phyloP scores from a whole-genome alignment of 2,329 filamentous ascomycete species.

The Myriosclerotinia curreyana region DNA sequence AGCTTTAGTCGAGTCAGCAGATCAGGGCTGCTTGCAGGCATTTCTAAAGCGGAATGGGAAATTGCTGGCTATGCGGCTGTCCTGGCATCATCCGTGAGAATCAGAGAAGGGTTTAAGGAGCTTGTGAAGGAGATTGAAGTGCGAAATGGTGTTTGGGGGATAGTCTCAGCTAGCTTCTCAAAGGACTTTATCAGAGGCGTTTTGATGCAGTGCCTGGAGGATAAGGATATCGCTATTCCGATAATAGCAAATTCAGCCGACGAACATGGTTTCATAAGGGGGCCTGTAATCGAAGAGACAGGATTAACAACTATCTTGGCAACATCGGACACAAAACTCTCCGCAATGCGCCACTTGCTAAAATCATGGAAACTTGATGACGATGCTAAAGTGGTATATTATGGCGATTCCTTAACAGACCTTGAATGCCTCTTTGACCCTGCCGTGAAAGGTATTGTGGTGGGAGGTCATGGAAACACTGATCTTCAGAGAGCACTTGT shows the following conservation, averaged over 20 bases:
- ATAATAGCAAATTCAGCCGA: conserved; percentile 30
- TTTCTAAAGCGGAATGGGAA: conserved; percentile 26
- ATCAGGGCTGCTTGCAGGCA: conserved; percentile 33
- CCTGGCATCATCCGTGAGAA: conserved; percentile 23
- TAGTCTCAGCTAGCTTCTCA: conserved; percentile 35
- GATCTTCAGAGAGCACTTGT: conserved; percentile 25
- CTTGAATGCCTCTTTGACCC: conserved; percentile 35
- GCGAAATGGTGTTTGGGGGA: conserved; percentile 26
- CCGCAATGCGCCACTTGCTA: conserved; percentile 28
- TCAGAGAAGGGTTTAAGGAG: conserved; percentile 29
- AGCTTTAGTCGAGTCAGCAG: conserved; percentile 33
- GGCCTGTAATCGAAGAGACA: conserved; percentile 7
- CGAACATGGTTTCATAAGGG: conserved; percentile 28
- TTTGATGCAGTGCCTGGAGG: conserved; percentile 19
- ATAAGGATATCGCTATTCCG: conserved; percentile 10
- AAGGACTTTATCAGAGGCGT: conserved; percentile 32
- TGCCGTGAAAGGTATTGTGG: conserved; percentile 31
- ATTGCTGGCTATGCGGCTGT: conserved; percentile 27
- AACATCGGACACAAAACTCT: conserved; percentile 34
- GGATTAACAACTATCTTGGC: conserved; percentile 22
- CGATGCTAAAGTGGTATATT: conserved; percentile 29
- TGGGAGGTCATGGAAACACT: conserved; percentile 28
- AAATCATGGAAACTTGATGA: conserved; percentile 15
- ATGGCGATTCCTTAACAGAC: conserved; percentile 38
- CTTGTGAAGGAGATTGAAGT: conserved; percentile 25